These are phyloP conservation scores for Amoebophrya sp. DNA, from an alignment of 169 alveolate species.

Conservation along the genomic window DNA sequence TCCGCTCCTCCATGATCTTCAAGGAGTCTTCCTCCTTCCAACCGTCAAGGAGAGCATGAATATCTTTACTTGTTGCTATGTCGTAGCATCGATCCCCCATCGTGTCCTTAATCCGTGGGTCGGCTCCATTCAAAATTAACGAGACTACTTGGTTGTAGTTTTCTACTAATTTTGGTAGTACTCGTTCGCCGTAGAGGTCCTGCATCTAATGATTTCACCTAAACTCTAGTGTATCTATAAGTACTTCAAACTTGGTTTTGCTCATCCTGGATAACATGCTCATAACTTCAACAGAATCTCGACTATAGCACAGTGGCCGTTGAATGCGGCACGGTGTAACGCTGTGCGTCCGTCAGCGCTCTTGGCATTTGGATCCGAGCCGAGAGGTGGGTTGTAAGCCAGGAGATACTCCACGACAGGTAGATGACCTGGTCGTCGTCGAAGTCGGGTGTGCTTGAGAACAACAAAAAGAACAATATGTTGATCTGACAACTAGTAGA, in stretches of 20 bases:
- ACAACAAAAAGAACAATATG: too few relatives aligned
- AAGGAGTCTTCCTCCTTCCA: not conserved
- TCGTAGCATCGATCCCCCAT: not conserved
- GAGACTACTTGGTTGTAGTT: too few relatives aligned
- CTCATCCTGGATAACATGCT: too few relatives aligned
- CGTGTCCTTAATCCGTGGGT: not conserved
- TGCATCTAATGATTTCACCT: too few relatives aligned
- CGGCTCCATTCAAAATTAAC: not conserved
- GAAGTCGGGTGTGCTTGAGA: too few relatives aligned
- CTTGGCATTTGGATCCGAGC: not conserved
- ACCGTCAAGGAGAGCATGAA: not conserved
- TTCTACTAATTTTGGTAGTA: too few relatives aligned
- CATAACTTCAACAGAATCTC: not conserved
- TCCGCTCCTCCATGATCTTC: not conserved
- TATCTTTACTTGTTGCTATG: not conserved
- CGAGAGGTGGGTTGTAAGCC: not conserved
- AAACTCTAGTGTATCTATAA: too few relatives aligned
- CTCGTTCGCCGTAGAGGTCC: too few relatives aligned
- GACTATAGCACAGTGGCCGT: not conserved
- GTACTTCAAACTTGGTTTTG: too few relatives aligned
- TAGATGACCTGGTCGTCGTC: not conserved
- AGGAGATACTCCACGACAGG: not conserved
- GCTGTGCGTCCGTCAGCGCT: not conserved
- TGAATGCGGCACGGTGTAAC: not conserved
- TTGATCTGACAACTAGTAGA: too few relatives aligned